Conservation (phyloP, 345 rosid genomes). For the Viola odorata region DNA sequence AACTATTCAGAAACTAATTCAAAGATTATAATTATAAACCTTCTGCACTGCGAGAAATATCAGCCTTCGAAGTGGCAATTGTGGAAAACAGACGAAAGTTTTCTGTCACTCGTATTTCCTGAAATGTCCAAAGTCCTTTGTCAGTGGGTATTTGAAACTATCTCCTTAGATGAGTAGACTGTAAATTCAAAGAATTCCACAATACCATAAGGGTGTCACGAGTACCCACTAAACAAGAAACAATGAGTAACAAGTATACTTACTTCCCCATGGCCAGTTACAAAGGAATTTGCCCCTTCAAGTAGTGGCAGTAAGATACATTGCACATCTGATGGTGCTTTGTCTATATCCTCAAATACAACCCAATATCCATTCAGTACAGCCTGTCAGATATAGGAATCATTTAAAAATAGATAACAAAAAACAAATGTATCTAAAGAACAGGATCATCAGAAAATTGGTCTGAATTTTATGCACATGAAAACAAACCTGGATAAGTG, state of each 20-base stretch:
- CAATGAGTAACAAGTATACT: neutral
- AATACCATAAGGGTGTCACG: too few species aligned
- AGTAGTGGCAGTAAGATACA: conserved; percentile 74
- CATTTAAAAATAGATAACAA: neutral
- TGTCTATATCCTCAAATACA: conserved; percentile 91
- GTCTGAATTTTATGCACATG: conserved; percentile 4
- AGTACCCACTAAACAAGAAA: neutral
- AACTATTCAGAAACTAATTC: too few species aligned
- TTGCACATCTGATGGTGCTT: conserved; percentile 84
- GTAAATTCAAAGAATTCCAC: too few species aligned
- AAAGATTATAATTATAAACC: conserved; percentile 30
- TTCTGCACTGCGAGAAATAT: conserved; percentile 36
- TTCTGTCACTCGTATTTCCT: conserved; percentile 81
- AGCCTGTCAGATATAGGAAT: conserved; percentile 46
- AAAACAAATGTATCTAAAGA: neutral
- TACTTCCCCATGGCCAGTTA: conserved; percentile 82
- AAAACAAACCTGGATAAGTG: conserved; percentile 79
- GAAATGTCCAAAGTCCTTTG: conserved; percentile 18
- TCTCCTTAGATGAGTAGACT: too few species aligned
- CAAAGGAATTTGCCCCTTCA: conserved; percentile 65
- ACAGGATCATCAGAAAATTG: conserved; percentile 4
- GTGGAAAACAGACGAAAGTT: conserved; percentile 84
- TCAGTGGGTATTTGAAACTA: too few species aligned
- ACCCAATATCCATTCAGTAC: conserved; percentile 80
- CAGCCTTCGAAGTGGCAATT: conserved; percentile 56